Percentiles rank a stretch among this genome's conserved stretches.
Conservation (phyloP, 2,329 filamentous ascomycete species). For the Fusarium poae region DNA sequence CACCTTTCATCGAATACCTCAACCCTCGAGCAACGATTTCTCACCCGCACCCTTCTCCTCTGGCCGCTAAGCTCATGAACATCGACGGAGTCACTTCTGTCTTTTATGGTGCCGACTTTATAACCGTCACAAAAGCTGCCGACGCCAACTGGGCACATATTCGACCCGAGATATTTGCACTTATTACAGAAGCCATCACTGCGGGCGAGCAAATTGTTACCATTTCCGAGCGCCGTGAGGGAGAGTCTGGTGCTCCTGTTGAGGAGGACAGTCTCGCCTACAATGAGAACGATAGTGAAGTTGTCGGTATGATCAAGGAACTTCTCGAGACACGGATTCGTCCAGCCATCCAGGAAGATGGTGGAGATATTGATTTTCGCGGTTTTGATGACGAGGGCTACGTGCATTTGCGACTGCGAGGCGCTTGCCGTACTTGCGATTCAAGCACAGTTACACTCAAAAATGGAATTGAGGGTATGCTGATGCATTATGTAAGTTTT, state of each 20-base stretch:
- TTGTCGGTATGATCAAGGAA: slow-evolving; percentile 99
- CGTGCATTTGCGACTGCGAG: slow-evolving; percentile 88
- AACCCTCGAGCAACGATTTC: slow-evolving; percentile 88
- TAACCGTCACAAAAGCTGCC: slow-evolving; percentile 91
- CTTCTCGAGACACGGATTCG: slow-evolving; percentile 93
- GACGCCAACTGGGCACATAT: slow-evolving; percentile 95
- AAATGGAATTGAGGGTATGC: slow-evolving; percentile 98
- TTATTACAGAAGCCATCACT: slow-evolving; percentile 94
- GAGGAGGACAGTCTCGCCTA: slow-evolving; percentile 81
- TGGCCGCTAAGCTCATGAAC: slow-evolving; percentile 90
- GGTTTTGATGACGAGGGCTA: slow-evolving; percentile 86
- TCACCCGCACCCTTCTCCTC: slow-evolving; percentile 88
- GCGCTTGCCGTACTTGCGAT: slow-evolving; percentile 95
- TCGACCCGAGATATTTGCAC: slow-evolving; percentile 92
- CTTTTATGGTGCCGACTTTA: slow-evolving; percentile 95
- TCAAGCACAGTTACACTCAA: slow-evolving; percentile 96
- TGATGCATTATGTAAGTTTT: slow-evolving; percentile 88
- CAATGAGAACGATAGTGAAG: slow-evolving; percentile 91
- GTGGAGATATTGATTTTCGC: slow-evolving; percentile 95
- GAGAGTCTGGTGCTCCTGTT: slow-evolving; percentile 55
- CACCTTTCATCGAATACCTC: slow-evolving; percentile 91
- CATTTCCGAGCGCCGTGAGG: slow-evolving; percentile 72
- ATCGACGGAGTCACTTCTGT: slow-evolving; percentile 95
- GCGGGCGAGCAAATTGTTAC: slow-evolving; percentile 86
- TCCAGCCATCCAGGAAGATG: slow-evolving; percentile 96